phyloP scores from a whole-genome alignment of 164 flowering plant species.

The Piper betle region DNA sequence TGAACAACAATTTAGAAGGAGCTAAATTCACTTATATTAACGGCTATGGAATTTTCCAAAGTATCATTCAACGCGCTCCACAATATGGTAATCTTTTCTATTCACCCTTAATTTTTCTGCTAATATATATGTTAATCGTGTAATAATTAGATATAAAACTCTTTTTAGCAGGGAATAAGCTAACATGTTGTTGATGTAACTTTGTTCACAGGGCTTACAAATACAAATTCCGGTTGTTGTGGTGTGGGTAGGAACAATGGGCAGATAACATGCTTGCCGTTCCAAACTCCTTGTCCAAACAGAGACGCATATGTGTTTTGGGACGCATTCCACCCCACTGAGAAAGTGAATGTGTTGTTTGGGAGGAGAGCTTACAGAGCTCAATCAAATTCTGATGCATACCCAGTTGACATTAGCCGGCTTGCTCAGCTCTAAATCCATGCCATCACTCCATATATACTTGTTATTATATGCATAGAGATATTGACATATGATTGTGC shows the following conservation, averaged over 20 bases:
- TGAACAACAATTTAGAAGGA: conserved; percentile 23
- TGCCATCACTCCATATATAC: too few relatives aligned
- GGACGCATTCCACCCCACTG: conserved; percentile 8
- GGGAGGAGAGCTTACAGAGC: conserved; percentile 52
- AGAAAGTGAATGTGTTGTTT: conserved; percentile 46
- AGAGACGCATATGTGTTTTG: conserved; percentile 10
- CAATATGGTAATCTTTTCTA: conserved; percentile 17
- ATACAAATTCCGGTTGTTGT: conserved; percentile 60
- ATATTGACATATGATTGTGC: too few relatives aligned
- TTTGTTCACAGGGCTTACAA: too few relatives aligned
- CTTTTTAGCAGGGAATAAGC: conserved; percentile 37
- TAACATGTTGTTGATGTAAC: conserved; percentile 6
- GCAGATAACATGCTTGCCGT: conserved; percentile 73
- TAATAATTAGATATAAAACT: background rate
- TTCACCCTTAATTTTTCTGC: too few relatives aligned
- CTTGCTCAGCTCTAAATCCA: conserved; percentile 39
- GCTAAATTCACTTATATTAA: conserved; percentile 42
- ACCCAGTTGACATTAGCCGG: conserved; percentile 52
- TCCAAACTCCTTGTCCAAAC: conserved; percentile 56
- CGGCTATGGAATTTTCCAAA: conserved; percentile 51
- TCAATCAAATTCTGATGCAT: conserved; percentile 39
- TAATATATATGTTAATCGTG: too few relatives aligned
- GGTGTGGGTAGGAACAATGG: conserved; percentile 90
- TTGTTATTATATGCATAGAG: too few relatives aligned
- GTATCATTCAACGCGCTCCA: conserved; percentile 29